Evolutionary conservation across 1,284 basidiomycete genomes (phyloP).

Genomic region (Porogramme epimiltina): DNA sequence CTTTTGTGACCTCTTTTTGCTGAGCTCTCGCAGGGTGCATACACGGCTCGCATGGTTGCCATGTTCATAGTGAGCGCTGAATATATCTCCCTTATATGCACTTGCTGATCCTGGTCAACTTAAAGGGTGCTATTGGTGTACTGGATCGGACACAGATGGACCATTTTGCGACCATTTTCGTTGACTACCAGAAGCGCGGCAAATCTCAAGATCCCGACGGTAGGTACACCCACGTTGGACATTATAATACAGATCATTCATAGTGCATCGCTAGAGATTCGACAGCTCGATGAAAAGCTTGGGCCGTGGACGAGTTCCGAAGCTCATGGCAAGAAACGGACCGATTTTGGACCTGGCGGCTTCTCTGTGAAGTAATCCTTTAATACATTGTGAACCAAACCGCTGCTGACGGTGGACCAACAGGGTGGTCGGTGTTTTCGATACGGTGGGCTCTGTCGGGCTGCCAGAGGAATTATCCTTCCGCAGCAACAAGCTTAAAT

Average conservation of each 20-base stretch:
- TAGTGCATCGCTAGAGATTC: conserved; percentile 41
- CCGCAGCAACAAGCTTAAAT: conserved; percentile 39
- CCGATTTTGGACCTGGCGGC: conserved; percentile 41
- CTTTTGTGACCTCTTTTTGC: not conserved
- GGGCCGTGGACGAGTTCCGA: conserved; percentile 50
- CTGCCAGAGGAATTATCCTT: conserved; percentile 63
- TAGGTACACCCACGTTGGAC: too few relatives aligned
- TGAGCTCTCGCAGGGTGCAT: conserved; percentile 53
- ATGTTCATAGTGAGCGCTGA: conserved; percentile 72
- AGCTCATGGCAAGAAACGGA: conserved; percentile 55
- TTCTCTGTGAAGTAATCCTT: conserved; percentile 63
- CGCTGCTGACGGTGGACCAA: not conserved
- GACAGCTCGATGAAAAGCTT: conserved; percentile 43
- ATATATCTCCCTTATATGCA: not conserved
- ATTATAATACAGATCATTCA: not conserved
- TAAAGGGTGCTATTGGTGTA: conserved; percentile 51
- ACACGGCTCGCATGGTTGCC: conserved; percentile 71
- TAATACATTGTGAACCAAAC: not conserved
- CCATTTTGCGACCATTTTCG: conserved; percentile 62
- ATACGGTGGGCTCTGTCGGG: conserved; percentile 71
- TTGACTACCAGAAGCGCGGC: conserved; percentile 60
- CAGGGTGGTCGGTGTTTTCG: conserved; percentile 73
- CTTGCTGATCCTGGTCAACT: too few relatives aligned
- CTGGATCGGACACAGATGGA: conserved; percentile 71
- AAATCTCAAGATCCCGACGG: conserved; percentile 50